A percentile compares a stretch with the other conserved stretches of the same genome.
These are phyloP conservation scores for Penicillium sp. DNA, from an alignment of 2,329 filamentous ascomycete genomes.

Conservation along the genomic window DNA sequence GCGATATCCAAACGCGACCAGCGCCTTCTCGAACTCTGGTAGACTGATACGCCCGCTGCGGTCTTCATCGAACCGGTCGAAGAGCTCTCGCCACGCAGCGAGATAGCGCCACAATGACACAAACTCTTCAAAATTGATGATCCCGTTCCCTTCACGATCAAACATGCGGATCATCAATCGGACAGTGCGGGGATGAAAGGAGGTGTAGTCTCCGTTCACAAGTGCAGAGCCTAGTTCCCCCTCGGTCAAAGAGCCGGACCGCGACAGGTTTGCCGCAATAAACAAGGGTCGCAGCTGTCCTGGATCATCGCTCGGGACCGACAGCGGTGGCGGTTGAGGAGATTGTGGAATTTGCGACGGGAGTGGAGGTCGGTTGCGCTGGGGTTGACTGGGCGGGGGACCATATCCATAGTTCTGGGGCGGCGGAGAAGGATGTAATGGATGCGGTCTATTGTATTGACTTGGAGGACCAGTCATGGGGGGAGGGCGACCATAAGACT, in stretches of 20 bases:
- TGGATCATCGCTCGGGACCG: constrained; percentile 48
- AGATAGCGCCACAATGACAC: constrained; percentile 95
- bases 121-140: constrained; percentile 93
- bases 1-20: constrained; percentile 89
- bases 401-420: constrained; percentile 48
- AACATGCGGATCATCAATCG: constrained; percentile 99
- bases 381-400: constrained; percentile 48
- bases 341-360: constrained; percentile 61
- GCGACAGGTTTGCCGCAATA: constrained; percentile 74
- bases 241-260: constrained; percentile 76
- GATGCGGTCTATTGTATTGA: constrained; percentile 29
- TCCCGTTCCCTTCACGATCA: constrained; percentile 80
- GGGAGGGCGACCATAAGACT: constrained; percentile 19
- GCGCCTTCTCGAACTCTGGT: constrained; percentile 79
- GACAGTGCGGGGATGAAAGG: constrained; percentile 89
- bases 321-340: constrained; percentile 50
- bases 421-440: constrained; percentile 40
- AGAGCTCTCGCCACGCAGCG: constrained; percentile 85
- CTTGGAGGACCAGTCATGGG: constrained; percentile 14
- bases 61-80: constrained; percentile 91
- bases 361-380: constrained; percentile 52
- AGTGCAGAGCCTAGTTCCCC: constrained; percentile 80
- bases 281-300: constrained; percentile 74
- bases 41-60: constrained; percentile 79
- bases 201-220: constrained; percentile 92